A percentile compares a stretch with the other conserved stretches of the same genome.
Evolutionary conservation across 176 grass and related monocot genomes (phyloP).

Genomic region (Eleusine coracana): DNA sequence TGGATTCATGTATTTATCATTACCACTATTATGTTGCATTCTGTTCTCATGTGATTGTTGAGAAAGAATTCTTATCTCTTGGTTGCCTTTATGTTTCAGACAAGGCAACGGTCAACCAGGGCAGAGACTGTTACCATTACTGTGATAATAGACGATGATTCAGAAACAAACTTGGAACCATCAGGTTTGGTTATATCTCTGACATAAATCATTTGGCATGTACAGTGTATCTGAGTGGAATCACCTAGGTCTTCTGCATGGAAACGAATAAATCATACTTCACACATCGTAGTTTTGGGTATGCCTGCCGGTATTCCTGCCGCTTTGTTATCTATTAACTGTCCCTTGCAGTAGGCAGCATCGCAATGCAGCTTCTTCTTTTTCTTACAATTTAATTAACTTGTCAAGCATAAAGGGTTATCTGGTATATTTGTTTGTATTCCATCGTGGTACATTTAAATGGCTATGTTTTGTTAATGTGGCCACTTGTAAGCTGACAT

Average conservation of each 20-base stretch:
- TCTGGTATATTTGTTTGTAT: conserved; percentile 1
- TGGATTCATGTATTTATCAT: background rate
- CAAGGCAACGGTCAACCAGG: conserved; percentile 44
- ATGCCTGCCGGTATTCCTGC: background rate
- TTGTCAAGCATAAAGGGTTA: background rate
- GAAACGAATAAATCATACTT: background rate
- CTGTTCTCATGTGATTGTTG: conserved; percentile 15
- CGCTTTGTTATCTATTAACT: conserved; percentile 8
- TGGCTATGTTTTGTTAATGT: background rate
- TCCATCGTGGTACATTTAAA: background rate
- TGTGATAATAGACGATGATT: conserved; percentile 91
- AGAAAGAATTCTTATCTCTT: background rate
- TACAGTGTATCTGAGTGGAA: conserved; percentile 13
- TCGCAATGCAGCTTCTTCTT: background rate
- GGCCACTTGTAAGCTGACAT: background rate
- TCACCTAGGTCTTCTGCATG: conserved; percentile 3
- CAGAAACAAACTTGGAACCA: conserved; percentile 51
- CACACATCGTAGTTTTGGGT: background rate
- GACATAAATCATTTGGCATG: conserved; percentile 17
- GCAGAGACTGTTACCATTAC: conserved; percentile 35
- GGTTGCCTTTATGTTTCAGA: conserved; percentile 42
- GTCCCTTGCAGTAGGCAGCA: conserved; percentile 18
- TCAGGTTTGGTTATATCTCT: conserved; percentile 62
- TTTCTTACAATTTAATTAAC: background rate
- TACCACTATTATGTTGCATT: background rate